phyloP scores from a whole-genome alignment of 768 basidiomycete genomes.

The Amanita thiersii region DNA sequence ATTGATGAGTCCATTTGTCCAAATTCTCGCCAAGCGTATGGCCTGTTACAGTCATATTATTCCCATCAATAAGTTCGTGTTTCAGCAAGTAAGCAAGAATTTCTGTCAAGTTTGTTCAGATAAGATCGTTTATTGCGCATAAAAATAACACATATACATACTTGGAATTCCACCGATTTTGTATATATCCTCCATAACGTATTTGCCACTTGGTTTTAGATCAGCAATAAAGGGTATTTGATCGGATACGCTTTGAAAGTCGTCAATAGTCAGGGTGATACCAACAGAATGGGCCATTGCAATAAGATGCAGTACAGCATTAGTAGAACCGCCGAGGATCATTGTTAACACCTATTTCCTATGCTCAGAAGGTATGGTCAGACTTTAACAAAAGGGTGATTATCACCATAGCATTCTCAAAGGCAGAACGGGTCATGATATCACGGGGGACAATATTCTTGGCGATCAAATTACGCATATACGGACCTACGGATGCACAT shows the following conservation, averaged over 20 bases:
- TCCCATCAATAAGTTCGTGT: slow-evolving; percentile 83
- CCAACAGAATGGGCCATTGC: slow-evolving; percentile 96
- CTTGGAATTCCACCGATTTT: slow-evolving; percentile 95
- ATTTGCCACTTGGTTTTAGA: slow-evolving; percentile 95
- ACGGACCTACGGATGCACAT: slow-evolving; percentile 69
- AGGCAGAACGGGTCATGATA: slow-evolving; percentile 95
- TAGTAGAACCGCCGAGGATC: slow-evolving; percentile 96
- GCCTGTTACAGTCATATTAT: slow-evolving; percentile 88
- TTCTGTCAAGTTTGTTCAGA: slow-evolving; percentile 34
- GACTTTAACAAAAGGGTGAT: slow-evolving; percentile 1
- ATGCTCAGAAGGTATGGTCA: neutral
- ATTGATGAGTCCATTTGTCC: slow-evolving; percentile 76
- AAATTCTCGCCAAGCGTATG: slow-evolving; percentile 87
- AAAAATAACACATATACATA: slow-evolving; percentile 29
- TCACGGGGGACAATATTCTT: slow-evolving; percentile 90
- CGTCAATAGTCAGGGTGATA: slow-evolving; percentile 80
- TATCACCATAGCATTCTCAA: slow-evolving; percentile 93
- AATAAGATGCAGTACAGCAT: slow-evolving; percentile 94
- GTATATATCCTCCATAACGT: slow-evolving; percentile 97
- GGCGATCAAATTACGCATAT: slow-evolving; percentile 83
- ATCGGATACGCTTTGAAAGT: slow-evolving; percentile 92
- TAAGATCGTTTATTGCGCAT: slow-evolving; percentile 5
- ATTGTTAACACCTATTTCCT: slow-evolving; percentile 76
- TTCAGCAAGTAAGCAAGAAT: slow-evolving; percentile 81
- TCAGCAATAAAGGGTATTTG: slow-evolving; percentile 91